phyloP scores from a whole-genome alignment of 805 yeast genomes.

The Cyberlindnera subsufficiens region DNA sequence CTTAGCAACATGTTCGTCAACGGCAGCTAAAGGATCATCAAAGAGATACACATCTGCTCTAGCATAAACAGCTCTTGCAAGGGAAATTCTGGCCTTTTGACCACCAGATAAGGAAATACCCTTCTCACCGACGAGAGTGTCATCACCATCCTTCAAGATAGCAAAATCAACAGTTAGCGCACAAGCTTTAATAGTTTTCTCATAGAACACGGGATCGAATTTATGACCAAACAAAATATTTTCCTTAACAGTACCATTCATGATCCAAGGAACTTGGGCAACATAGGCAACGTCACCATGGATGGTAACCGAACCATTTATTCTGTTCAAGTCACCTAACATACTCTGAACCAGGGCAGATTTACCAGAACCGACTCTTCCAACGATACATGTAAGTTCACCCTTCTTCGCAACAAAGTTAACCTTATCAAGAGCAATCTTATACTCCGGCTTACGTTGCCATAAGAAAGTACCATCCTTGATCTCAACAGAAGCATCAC shows the following conservation, averaged over 20 bases:
- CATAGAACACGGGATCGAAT: slow-evolving; percentile 76
- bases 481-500: slow-evolving; percentile 62
- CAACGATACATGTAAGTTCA: slow-evolving; percentile 79
- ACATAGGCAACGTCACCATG: slow-evolving; percentile 85
- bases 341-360: slow-evolving; percentile 75
- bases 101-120: slow-evolving; percentile 97
- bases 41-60: slow-evolving; percentile 86
- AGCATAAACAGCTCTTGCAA: slow-evolving; percentile 94
- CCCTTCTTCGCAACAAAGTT: slow-evolving; percentile 65
- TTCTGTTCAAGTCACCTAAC: slow-evolving; percentile 76
- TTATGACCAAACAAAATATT: slow-evolving; percentile 87
- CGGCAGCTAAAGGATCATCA: slow-evolving; percentile 94
- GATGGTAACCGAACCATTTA: slow-evolving; percentile 63
- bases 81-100: slow-evolving; percentile 90
- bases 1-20: slow-evolving; percentile 93
- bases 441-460: slow-evolving; percentile 67
- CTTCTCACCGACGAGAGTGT: slow-evolving; percentile 92
- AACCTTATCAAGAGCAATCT: slow-evolving; percentile 60
- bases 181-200: slow-evolving; percentile 79
- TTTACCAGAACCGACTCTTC: slow-evolving; percentile 88
- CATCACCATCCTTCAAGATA: slow-evolving; percentile 82
- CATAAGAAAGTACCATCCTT: slow-evolving; percentile 70
- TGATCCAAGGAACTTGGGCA: slow-evolving; percentile 94
- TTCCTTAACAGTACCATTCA: slow-evolving; percentile 89
- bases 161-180: slow-evolving; percentile 76